Base-by-base conservation (phyloP, 768 basidiomycete genomes). In the Auricularia cornea region DNA sequence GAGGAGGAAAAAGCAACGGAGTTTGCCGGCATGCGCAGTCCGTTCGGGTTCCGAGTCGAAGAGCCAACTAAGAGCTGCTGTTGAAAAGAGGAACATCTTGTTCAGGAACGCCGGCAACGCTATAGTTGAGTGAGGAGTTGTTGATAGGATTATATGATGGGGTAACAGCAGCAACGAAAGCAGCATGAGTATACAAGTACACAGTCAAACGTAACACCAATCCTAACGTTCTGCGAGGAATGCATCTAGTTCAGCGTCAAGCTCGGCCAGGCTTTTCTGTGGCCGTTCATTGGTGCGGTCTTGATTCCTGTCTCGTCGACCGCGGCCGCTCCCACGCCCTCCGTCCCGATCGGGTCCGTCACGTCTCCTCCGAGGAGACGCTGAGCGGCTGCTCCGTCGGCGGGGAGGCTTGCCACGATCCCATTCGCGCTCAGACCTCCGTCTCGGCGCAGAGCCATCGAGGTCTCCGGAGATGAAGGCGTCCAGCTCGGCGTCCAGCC, bases 211-310 rank as follows among this genome's bases (percentile, higher is more conserved):
- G 10, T 14, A 38, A 14, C 35, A 38, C 35, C 35, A 38, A 10
- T 38, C 16, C 35, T 38, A 38, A 11, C 51, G 51, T 10, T 31
- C 54, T 4, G 54, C 35, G 30, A 67, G 56, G 40, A 92, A 92
- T 18, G 87, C 86, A 33, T 93, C 91, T 57, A 93, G 76, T 69
- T 94, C 91, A 59, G 87, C 89, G 66, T 94, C 91, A 40, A 94
- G 77, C 68, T 93, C 89, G 73, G 88, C 83, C 70, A 86, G 85
- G 1, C 84, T 89, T 73, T 84, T 85, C 63, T 72, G 79, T 28
- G 79, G 76, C 12, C 80, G 77, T 64, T 73, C 70, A 64, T 64
- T 72, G 71, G 63, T 78, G 77, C 52, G 81, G 76, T 41, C 76
- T 73, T n/a, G n/a, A n/a, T 62, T 71, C 32, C 62, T 59, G 51